These are phyloP conservation scores for Aphanocladium album DNA, from an alignment of 2,329 filamentous ascomycete species.

Conservation along the genomic window DNA sequence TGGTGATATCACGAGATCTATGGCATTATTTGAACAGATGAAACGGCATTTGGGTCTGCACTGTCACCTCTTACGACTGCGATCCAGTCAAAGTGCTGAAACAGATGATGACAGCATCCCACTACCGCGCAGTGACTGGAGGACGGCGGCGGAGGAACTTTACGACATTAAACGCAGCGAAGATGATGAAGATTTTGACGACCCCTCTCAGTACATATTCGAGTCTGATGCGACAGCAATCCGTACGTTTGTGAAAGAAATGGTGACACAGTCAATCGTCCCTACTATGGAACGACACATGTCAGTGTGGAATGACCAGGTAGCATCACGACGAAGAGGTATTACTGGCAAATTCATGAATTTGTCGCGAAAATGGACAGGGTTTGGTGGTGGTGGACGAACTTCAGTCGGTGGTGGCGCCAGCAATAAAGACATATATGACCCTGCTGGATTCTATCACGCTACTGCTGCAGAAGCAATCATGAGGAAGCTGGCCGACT, in stretches of 20 bases:
- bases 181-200: conserved; percentile 62
- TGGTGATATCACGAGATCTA: conserved; percentile 87
- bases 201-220: conserved; percentile 74
- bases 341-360: conserved; percentile 92
- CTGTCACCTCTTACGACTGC: conserved; percentile 82
- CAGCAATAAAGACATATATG: conserved; percentile 65
- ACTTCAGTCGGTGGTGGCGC: conserved; percentile 50
- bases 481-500: conserved; percentile 90
- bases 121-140: conserved; percentile 80
- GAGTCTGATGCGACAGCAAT: conserved; percentile 89
- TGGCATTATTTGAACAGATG: conserved; percentile 94
- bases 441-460: conserved; percentile 73
- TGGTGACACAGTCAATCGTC: conserved; percentile 90
- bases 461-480: conserved; percentile 82
- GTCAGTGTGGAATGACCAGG: conserved; percentile 93
- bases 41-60: conserved; percentile 96
- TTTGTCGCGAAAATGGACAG: conserved; percentile 82
- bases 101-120: conserved; percentile 88
- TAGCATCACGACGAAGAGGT: conserved; percentile 83
- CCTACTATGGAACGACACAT: conserved; percentile 94
- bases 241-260: conserved; percentile 83
- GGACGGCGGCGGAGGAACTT: conserved; percentile 80
- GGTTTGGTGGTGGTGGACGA: conserved; percentile 66
- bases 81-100: conserved; percentile 78
- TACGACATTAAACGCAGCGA: conserved; percentile 65